phyloP scores from a whole-genome alignment of 352 stramenopile genomes.

The Globisporangium okanoganense region DNA sequence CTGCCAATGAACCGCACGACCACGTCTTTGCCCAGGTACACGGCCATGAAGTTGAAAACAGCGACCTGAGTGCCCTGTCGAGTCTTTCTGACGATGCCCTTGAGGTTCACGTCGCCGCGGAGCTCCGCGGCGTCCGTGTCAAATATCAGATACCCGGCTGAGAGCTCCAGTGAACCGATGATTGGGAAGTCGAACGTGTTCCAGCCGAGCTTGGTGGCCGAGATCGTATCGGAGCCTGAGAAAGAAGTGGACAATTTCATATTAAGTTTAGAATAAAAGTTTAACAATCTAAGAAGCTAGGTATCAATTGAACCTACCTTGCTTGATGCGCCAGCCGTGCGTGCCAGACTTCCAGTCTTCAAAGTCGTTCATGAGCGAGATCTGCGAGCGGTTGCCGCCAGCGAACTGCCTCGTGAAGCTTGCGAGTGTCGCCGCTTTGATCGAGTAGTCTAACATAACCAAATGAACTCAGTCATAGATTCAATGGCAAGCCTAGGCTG shows the following conservation, averaged over 20 bases:
- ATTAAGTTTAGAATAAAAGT: background rate
- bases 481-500: background rate
- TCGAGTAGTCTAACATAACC: slow-evolving; percentile 69
- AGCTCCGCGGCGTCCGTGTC: slow-evolving; percentile 61
- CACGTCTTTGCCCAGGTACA: slow-evolving; percentile 86
- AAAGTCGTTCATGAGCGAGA: slow-evolving; percentile 92
- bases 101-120: slow-evolving; percentile 51
- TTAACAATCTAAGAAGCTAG: too few relatives aligned
- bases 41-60: slow-evolving; percentile 95
- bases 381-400: slow-evolving; percentile 58
- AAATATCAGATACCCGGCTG: slow-evolving; percentile 68
- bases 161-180: slow-evolving; percentile 77
- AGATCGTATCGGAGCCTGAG: slow-evolving; percentile 5
- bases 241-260: background rate
- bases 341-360: slow-evolving; percentile 94
- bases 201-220: slow-evolving; percentile 33
- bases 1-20: slow-evolving; percentile 83
- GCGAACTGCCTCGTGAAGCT: slow-evolving; percentile 87
- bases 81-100: slow-evolving; percentile 61
- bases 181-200: slow-evolving; percentile 60
- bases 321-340: slow-evolving; percentile 52
- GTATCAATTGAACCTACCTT: too few relatives aligned
- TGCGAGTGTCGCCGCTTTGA: slow-evolving; percentile 46
- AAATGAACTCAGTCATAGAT: background rate
- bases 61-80: slow-evolving; percentile 85